These are phyloP conservation scores for Cryphonectria japonica DNA, from an alignment of 2,329 filamentous ascomycete species.

Conservation along the genomic window DNA sequence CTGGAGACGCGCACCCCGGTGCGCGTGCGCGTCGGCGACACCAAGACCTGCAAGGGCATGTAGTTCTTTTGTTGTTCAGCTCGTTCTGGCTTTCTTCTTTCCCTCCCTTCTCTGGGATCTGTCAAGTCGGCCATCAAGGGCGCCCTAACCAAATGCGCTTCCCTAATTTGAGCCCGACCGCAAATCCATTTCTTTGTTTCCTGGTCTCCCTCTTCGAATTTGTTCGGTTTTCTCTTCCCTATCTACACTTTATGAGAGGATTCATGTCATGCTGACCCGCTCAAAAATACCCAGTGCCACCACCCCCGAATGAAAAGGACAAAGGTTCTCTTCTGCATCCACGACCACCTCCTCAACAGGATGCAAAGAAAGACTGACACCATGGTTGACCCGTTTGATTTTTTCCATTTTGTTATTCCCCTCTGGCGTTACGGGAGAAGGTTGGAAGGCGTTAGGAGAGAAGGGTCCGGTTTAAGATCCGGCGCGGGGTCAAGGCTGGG, in stretches of 20 bases:
- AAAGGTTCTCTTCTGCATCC: constrained; percentile 16
- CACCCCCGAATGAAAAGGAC: constrained; percentile 21
- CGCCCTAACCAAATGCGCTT: no score
- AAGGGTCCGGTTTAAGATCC: not conserved
- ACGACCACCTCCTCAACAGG: constrained; percentile 16
- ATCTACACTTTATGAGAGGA: not conserved
- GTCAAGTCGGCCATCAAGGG: no score
- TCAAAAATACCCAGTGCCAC: constrained; percentile 12
- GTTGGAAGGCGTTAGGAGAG: not conserved
- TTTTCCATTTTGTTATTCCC: not conserved
- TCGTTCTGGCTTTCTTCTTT: not conserved
- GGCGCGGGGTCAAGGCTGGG: not conserved
- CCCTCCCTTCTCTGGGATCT: no score
- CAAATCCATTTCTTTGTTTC: not conserved
- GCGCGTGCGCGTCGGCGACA: constrained; percentile 43
- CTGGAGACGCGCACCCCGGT: constrained; percentile 66
- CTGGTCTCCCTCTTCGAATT: no score
- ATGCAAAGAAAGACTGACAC: constrained; percentile 25
- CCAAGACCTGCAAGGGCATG: constrained; percentile 35
- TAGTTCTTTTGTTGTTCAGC: constrained; percentile 21
- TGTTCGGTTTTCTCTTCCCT: not conserved
- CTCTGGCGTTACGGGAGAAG: not conserved
- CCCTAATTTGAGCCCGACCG: no score
- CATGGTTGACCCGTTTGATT: not conserved
- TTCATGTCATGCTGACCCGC: constrained; percentile 17